Evolutionary conservation across 2,329 filamentous ascomycete species (phyloP).

Genomic region (Biscogniauxia marginata): DNA sequence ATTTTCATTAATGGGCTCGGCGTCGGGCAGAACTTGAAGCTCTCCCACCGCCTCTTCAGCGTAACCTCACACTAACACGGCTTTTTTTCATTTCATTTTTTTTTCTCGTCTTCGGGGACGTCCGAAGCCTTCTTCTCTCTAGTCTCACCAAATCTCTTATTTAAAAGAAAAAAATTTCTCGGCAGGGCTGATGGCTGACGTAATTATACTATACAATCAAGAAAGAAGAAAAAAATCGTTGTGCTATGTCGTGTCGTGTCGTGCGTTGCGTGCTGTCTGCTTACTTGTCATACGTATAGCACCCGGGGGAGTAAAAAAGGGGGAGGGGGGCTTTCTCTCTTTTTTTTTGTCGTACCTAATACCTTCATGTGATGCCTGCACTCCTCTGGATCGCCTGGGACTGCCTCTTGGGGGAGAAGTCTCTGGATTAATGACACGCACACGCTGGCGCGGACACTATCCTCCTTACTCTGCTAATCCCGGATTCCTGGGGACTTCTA

Average conservation of each 20-base stretch:
- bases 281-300: not conserved
- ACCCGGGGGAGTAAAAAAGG: not conserved
- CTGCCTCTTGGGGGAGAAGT: not conserved
- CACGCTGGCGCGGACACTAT: not conserved
- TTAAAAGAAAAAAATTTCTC: too few relatives aligned
- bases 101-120: slow-evolving; percentile 22
- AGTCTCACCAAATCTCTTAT: not conserved
- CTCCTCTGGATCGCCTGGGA: slow-evolving; percentile 2
- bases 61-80: slow-evolving; percentile 19
- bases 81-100: not conserved
- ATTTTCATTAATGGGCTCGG: not conserved
- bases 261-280: not conserved
- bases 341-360: slow-evolving; percentile 1
- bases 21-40: not conserved
- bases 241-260: not conserved
- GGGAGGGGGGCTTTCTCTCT: not conserved
- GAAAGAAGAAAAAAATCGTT: too few relatives aligned
- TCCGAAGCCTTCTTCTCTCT: slow-evolving; percentile 9
- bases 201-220: too few relatives aligned
- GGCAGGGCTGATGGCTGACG: slow-evolving; percentile 1
- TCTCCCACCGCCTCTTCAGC: slow-evolving; percentile 20
- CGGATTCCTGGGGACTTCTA: not conserved
- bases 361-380: not conserved
- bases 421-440: not conserved
- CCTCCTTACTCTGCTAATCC: not conserved